Evolutionary conservation across 2,329 filamentous ascomycete species (phyloP).

Genomic region (Fusarium fujikuroi): DNA sequence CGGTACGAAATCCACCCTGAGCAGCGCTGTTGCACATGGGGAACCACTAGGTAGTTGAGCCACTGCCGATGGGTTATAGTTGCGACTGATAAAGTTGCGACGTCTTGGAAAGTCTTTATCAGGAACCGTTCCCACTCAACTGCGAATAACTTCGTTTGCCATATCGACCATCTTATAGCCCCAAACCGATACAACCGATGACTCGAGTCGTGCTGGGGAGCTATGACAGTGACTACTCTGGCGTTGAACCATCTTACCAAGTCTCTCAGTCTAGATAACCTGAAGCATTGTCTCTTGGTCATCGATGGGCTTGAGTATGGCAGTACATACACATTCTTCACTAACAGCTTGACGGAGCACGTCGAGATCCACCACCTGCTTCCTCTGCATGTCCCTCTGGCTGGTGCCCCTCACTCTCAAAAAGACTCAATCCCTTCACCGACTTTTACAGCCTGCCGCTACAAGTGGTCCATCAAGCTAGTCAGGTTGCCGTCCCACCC

Average conservation of each 20-base stretch:
- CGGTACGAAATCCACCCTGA: constrained; percentile 24
- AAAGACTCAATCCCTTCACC: constrained; percentile 44
- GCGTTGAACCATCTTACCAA: not conserved
- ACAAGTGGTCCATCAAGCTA: constrained; percentile 41
- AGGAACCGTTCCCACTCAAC: constrained; percentile 1
- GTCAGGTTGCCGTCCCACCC: constrained; percentile 39
- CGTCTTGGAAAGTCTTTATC: not conserved
- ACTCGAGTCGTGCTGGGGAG: constrained; percentile 5
- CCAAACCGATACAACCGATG: not conserved
- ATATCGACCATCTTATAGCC: not conserved
- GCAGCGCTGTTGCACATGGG: constrained; percentile 23
- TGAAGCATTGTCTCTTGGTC: constrained; percentile 25
- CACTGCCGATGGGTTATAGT: constrained; percentile 20
- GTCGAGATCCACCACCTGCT: constrained; percentile 33
- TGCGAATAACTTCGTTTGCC: constrained; percentile 1
- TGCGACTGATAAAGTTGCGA: constrained; percentile 5
- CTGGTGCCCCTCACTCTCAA: constrained; percentile 32
- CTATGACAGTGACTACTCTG: not conserved
- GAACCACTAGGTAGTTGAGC: constrained; percentile 19
- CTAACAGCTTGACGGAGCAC: constrained; percentile 19
- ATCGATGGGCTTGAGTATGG: not conserved
- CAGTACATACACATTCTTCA: constrained; percentile 10
- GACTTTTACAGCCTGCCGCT: constrained; percentile 45
- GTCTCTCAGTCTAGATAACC: constrained; percentile 4
- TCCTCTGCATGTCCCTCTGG: constrained; percentile 27